Percentiles rank a stretch among this genome's conserved stretches.
phyloP scores from a whole-genome alignment of 805 yeast species.

The Candida jianshihensis region DNA sequence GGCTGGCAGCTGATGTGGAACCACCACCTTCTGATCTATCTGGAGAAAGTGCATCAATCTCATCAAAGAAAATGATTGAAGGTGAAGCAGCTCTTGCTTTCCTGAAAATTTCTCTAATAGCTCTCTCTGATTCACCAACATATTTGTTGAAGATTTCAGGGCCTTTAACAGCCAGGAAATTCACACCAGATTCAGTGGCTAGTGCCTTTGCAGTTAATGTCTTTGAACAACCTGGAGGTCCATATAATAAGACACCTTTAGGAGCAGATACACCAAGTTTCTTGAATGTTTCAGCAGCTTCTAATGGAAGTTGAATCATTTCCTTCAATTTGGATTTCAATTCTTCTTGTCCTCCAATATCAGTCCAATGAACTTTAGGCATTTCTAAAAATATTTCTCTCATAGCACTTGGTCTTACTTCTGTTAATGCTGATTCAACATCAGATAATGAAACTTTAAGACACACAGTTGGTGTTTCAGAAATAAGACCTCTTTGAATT shows the following conservation, averaged over 20 bases:
- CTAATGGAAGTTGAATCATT: conserved; percentile 87
- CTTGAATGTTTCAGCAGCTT: conserved; percentile 70
- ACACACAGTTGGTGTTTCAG: conserved; percentile 21
- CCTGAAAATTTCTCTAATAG: conserved; percentile 87
- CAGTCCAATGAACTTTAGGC: conserved; percentile 90
- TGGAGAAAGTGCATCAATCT: conserved; percentile 87
- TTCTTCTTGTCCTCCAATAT: conserved; percentile 91
- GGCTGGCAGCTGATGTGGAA: conserved; percentile 64
- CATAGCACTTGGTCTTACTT: conserved; percentile 96
- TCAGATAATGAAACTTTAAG: conserved; percentile 49
- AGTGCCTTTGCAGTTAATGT: conserved; percentile 92
- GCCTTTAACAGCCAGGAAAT: conserved; percentile 92
- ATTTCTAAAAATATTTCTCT: conserved; percentile 89
- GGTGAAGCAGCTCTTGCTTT: conserved; percentile 95
- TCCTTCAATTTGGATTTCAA: conserved; percentile 78
- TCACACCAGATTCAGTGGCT: conserved; percentile 92
- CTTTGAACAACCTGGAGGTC: conserved; percentile 98
- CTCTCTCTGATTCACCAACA: conserved; percentile 92
- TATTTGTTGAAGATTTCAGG: conserved; percentile 93
- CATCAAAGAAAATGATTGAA: conserved; percentile 91
- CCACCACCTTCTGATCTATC: conserved; percentile 57
- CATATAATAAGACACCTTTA: conserved; percentile 85
- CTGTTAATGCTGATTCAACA: conserved; percentile 63
- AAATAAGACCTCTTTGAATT: conserved; percentile 52
- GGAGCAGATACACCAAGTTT: conserved; percentile 84